Evolutionary conservation across 1,284 basidiomycete species (phyloP).

Genomic region (Prillingera fragicola): DNA sequence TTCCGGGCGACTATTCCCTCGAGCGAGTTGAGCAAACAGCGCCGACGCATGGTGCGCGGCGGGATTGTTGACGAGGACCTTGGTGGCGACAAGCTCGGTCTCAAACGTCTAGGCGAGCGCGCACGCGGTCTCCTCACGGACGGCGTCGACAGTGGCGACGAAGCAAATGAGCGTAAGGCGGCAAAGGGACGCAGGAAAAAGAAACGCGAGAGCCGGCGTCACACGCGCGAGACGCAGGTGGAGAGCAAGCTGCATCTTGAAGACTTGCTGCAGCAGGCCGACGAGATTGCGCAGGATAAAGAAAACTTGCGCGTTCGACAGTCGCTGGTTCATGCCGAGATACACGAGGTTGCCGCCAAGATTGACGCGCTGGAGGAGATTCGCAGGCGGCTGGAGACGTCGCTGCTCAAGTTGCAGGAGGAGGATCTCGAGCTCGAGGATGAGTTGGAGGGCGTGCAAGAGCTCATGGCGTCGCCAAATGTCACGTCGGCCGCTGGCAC

Average conservation of each 20-base stretch:
- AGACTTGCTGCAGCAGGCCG: conserved; percentile 70
- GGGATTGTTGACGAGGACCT: conserved; percentile 55
- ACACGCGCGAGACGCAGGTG: conserved; percentile 58
- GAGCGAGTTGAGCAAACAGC: conserved; percentile 66
- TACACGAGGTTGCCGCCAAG: conserved; percentile 78
- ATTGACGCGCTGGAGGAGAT: conserved; percentile 80
- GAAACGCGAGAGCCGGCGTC: conserved; percentile 62
- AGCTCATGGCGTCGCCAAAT: conserved; percentile 61
- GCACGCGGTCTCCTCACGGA: conserved; percentile 65
- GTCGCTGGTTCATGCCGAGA: conserved; percentile 74
- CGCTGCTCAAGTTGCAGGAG: conserved; percentile 81
- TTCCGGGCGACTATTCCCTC: conserved; percentile 89
- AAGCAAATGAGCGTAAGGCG: conserved; percentile 46
- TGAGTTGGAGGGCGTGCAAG: conserved; percentile 81
- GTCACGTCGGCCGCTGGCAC: conserved; percentile 40
- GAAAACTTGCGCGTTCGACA: conserved; percentile 79
- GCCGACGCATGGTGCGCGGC: conserved; percentile 66
- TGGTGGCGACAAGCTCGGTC: conserved; percentile 61
- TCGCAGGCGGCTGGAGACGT: conserved; percentile 70
- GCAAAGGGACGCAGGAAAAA: conserved; percentile 55
- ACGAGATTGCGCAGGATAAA: conserved; percentile 80
- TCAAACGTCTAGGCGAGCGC: conserved; percentile 70
- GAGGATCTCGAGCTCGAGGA: conserved; percentile 94
- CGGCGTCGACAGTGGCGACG: conserved; percentile 43
- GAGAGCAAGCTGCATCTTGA: conserved; percentile 67